These are phyloP conservation scores for Chaetomiaceae sp. DNA, from an alignment of 2,329 filamentous ascomycete species.

Conservation along the genomic window DNA sequence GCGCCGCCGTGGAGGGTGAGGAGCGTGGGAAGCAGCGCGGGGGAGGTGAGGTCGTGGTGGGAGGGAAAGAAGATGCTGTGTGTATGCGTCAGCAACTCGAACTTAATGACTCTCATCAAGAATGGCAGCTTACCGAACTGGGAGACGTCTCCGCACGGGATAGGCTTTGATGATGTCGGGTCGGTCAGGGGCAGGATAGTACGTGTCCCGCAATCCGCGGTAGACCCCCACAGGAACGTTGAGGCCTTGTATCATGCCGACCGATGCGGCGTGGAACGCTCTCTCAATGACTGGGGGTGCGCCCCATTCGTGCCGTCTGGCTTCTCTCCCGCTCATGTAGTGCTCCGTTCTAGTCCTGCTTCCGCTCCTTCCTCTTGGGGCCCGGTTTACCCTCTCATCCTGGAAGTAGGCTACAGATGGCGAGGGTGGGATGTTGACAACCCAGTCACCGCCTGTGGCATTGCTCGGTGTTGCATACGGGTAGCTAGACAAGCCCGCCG, in stretches of 20 bases:
- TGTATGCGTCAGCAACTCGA: not conserved
- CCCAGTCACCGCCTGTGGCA: not conserved
- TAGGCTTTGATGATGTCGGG: constrained; percentile 35
- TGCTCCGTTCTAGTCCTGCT: not conserved
- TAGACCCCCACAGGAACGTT: not conserved
- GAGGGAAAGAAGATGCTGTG: constrained; percentile 32
- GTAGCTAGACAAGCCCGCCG: not conserved
- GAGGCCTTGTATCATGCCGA: not conserved
- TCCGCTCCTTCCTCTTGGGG: not conserved
- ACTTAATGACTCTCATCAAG: no score
- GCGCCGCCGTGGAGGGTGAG: constrained; percentile 50
- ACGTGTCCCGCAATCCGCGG: constrained; percentile 3
- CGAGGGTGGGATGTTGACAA: not conserved
- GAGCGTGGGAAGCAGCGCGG: constrained; percentile 33
- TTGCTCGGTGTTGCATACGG: not conserved
- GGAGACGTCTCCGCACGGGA: constrained; percentile 29
- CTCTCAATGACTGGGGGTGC: not conserved
- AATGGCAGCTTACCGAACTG: constrained; percentile 30
- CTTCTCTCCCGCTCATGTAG: not conserved
- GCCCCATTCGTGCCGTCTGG: not conserved
- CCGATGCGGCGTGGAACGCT: not conserved
- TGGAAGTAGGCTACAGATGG: not conserved
- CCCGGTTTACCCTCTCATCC: not conserved
- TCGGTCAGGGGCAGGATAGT: constrained; percentile 26
- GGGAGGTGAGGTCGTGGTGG: not conserved